Percentiles rank a stretch among this genome's conserved stretches.
Conservation (phyloP, 2,329 filamentous ascomycete species). For the Colletotrichum sp. region DNA sequence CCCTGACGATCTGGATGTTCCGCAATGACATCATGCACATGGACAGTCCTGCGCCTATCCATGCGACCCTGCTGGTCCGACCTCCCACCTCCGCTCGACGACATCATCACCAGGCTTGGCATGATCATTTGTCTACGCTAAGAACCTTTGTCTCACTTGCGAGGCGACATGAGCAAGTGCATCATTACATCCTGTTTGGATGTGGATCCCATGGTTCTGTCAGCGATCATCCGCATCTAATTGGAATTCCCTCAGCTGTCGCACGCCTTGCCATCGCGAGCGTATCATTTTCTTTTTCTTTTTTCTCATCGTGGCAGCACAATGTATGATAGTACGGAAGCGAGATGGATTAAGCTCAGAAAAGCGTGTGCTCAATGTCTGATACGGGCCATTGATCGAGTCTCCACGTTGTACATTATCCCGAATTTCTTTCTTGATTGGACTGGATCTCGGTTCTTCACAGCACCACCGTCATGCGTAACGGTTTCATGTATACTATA, state of each 20-base stretch:
- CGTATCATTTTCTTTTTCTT: not conserved
- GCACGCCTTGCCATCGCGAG: no score
- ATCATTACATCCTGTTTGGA: not conserved
- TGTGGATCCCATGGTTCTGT: not conserved
- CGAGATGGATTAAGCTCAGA: not conserved
- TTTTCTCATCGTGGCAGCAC: no score
- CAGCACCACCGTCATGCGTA: not conserved
- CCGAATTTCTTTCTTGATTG: not conserved
- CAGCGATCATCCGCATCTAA: not conserved
- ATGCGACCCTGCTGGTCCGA: not conserved
- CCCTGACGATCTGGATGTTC: constrained; percentile 16
- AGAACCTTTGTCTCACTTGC: not conserved
- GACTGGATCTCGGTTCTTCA: not conserved
- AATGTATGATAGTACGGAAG: not conserved
- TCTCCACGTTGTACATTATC: not conserved
- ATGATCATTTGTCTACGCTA: not conserved
- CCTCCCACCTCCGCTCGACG: not conserved
- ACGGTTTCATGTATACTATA: not conserved
- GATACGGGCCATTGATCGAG: not conserved
- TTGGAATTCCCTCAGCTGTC: not conserved
- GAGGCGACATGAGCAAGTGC: not conserved
- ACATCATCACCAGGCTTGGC: constrained; percentile 16
- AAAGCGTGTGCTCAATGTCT: no score
- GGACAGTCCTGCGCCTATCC: not conserved
- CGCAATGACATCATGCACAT: constrained; percentile 7